Conservation (phyloP, 192 early-diverging fungal genomes). For the Phycomyces blakesleeanus region DNA sequence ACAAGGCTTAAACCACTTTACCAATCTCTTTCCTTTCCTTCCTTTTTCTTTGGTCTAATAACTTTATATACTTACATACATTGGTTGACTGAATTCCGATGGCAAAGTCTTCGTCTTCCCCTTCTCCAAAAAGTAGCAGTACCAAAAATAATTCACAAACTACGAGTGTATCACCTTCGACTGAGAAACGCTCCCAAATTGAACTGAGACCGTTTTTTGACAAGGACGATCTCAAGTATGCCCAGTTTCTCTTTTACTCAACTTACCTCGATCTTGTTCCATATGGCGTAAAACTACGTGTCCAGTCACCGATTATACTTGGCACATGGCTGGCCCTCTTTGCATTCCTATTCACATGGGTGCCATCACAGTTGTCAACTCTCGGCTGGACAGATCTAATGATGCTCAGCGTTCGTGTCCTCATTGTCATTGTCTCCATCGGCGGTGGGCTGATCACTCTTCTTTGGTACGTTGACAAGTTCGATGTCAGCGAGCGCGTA, state of each 20-base stretch:
- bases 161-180: not conserved
- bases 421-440: conserved; percentile 11
- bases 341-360: conserved; percentile 1
- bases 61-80: too few species aligned
- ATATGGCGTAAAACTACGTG: conserved; percentile 18
- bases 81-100: too few species aligned
- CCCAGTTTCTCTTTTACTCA: conserved; percentile 34
- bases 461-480: conserved; percentile 32
- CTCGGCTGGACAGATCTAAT: not conserved
- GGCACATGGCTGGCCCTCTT: conserved; percentile 10
- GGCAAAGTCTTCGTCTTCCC: too few species aligned
- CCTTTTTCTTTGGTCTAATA: too few species aligned
- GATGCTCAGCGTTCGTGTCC: not conserved
- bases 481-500: conserved; percentile 23
- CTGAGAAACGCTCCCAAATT: conserved; percentile 11
- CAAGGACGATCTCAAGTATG: conserved; percentile 31
- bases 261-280: conserved; percentile 36
- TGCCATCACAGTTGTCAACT: not conserved
- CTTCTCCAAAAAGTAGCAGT: not conserved
- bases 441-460: conserved; percentile 12
- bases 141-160: not conserved
- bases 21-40: too few species aligned
- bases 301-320: conserved; percentile 18
- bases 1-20: too few species aligned
- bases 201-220: conserved; percentile 31